Evolutionary conservation across 2,329 filamentous ascomycete species (phyloP), one percentile per base, ranked within the genome.

Genomic region (Penicillium sp.): DNA sequence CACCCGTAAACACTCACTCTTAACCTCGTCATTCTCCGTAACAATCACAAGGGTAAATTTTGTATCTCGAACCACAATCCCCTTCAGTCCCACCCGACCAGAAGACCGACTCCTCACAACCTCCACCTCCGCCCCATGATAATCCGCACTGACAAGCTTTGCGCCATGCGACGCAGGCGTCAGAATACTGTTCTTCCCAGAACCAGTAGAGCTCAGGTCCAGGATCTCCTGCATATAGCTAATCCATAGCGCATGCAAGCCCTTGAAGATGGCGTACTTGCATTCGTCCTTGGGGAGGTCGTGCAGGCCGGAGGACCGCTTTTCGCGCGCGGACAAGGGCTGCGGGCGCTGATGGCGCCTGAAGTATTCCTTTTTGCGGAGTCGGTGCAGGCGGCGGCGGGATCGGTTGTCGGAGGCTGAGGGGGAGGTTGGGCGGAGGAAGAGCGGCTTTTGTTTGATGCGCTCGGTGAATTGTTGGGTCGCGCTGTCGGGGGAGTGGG

Each of bases 31-130:
- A 62, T 80, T 81, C 66, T 74, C 79, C 2, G 91, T 96, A 34
- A 97, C 82, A 57, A 99, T 77, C 71, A 96, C 90, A 73, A 97
- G 90, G 1, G 89, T 87, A 67, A 89, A 93, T 70, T 89, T 91
- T 48, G 89, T 88, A 76, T 99, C 94, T 70, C 90, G 87, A 36
- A 97, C 86, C 56, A 97, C 89, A 64, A 97, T 93, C 14, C 94
- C 94, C 65, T 81, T 84, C 50, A 93, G 75, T 0, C 94, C 93
- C 0, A 99, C 92, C 14, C 93, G 81, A 50, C 89, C 87, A 14
- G 88, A 84, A 71, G 92, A 97, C 26, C 84, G 77, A 71, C 92
- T 94, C 64, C 92, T 78, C 51, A 93, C 89, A 19, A 97, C 91
- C 75, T 92, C 86, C 18, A 97, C 72, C 63, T 86, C 79, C 14